Conservation (phyloP, 306 rosid species). For the Hippophae gyantsensis region DNA sequence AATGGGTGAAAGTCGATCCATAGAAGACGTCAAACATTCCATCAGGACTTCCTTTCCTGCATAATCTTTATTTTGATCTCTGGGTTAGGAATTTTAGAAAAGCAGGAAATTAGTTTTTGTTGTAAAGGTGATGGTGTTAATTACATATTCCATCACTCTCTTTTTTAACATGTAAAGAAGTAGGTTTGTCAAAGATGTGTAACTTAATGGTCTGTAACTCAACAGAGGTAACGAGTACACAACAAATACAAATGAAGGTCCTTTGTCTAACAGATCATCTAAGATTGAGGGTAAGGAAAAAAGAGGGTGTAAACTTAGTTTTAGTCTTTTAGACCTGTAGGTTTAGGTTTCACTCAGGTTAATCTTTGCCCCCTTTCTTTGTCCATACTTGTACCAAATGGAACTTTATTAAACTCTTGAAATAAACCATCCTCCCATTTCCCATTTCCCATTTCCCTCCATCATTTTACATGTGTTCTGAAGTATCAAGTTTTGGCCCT, state of each 20-base stretch:
- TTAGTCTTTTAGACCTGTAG: constrained; percentile 3
- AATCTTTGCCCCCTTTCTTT: constrained; percentile 38
- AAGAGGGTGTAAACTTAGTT: constrained; percentile 27
- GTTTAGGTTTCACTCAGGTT: constrained; percentile 47
- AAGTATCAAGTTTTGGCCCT: no score
- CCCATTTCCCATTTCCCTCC: constrained; percentile 17
- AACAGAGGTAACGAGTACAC: constrained; percentile 63
- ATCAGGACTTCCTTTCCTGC: constrained; percentile 30
- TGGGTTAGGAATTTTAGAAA: constrained; percentile 25
- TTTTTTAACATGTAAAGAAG: constrained; percentile 76
- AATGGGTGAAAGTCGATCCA: constrained; percentile 69
- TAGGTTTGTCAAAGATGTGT: constrained; percentile 59
- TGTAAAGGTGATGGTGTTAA: constrained; percentile 46
- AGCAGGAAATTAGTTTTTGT: constrained; percentile 59
- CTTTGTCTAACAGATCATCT: constrained; percentile 86
- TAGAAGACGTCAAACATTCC: constrained; percentile 28
- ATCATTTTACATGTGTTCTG: no score
- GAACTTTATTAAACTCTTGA: constrained; percentile 37
- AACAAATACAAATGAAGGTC: constrained; percentile 59
- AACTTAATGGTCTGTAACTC: constrained; percentile 77
- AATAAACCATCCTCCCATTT: constrained; percentile 53
- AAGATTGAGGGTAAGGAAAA: constrained; percentile 27
- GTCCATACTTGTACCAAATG: constrained; percentile 85
- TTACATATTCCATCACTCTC: constrained; percentile 74
- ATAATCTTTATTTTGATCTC: constrained; percentile 28